Conservation (phyloP, 345 rosid genomes). For the Angophora floribunda region DNA sequence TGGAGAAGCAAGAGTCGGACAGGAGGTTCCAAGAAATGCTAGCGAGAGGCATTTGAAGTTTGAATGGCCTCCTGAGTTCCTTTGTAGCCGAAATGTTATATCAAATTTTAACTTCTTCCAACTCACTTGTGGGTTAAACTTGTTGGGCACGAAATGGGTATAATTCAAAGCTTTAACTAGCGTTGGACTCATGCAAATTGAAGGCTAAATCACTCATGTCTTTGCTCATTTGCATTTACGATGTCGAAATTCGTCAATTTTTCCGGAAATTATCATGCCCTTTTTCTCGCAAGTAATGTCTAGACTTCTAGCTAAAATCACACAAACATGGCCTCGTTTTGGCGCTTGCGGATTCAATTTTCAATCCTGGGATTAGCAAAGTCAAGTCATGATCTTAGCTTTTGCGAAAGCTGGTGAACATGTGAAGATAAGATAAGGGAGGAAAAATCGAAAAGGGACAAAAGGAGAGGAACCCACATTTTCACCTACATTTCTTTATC, state of each 20-base stretch:
- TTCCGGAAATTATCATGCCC: background rate
- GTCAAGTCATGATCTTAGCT: background rate
- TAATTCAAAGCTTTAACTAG: background rate
- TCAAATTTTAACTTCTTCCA: background rate
- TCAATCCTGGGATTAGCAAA: background rate
- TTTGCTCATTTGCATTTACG: background rate
- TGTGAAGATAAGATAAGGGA: background rate
- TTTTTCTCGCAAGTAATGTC: background rate
- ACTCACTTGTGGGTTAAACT: background rate
- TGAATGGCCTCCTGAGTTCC: background rate
- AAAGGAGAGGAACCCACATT: background rate
- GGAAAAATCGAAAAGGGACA: background rate
- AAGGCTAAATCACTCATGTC: background rate
- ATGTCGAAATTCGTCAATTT: background rate
- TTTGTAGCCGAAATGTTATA: background rate
- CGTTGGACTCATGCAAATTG: background rate
- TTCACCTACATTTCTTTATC: background rate
- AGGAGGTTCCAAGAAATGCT: constrained; percentile 88
- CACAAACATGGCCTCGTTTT: background rate
- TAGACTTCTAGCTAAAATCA: background rate
- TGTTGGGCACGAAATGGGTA: background rate
- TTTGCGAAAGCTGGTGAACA: background rate
- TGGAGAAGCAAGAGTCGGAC: constrained; percentile 95
- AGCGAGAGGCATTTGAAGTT: constrained; percentile 47
- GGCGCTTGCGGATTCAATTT: background rate